Evolutionary conservation across 192 early-diverging fungal species (phyloP).

Genomic region (Anaeromyces robustus): DNA sequence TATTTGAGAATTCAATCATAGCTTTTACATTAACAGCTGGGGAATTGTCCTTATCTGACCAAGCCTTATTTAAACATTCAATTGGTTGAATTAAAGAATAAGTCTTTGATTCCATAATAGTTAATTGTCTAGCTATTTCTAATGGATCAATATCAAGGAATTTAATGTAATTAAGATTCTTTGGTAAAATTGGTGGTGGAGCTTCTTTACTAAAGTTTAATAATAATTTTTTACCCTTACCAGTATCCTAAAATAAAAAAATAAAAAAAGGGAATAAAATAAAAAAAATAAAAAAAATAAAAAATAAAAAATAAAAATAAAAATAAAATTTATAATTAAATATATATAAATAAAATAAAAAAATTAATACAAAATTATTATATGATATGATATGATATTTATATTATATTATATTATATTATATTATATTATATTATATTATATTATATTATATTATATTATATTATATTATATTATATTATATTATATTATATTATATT

Average conservation of each 20-base stretch:
- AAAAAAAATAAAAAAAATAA: too few relatives aligned
- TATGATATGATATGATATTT: too few relatives aligned
- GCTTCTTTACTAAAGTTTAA: conserved; percentile 35
- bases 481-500: too few relatives aligned
- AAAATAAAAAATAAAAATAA: too few relatives aligned
- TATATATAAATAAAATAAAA: too few relatives aligned
- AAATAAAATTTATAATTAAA: too few relatives aligned
- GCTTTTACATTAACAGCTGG: conserved; percentile 71
- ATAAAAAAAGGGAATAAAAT: too few relatives aligned
- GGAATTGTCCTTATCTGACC: conserved; percentile 43
- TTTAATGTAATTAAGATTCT: conserved; percentile 55
- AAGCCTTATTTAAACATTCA: conserved; percentile 85
- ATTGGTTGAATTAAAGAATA: conserved; percentile 70
- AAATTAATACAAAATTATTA: too few relatives aligned
- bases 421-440: too few relatives aligned
- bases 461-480: too few relatives aligned
- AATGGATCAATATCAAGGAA: conserved; percentile 80
- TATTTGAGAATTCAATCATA: conserved; percentile 71
- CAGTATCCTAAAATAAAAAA: conserved; percentile 6
- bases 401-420: too few relatives aligned
- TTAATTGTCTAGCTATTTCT: conserved; percentile 90
- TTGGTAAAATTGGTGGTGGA: conserved; percentile 69
- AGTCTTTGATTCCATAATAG: conserved; percentile 71
- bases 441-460: too few relatives aligned
- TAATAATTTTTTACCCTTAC: neutral